These are phyloP conservation scores for Termitomyces sp. DNA, from an alignment of 768 basidiomycete species.

Conservation along the genomic window DNA sequence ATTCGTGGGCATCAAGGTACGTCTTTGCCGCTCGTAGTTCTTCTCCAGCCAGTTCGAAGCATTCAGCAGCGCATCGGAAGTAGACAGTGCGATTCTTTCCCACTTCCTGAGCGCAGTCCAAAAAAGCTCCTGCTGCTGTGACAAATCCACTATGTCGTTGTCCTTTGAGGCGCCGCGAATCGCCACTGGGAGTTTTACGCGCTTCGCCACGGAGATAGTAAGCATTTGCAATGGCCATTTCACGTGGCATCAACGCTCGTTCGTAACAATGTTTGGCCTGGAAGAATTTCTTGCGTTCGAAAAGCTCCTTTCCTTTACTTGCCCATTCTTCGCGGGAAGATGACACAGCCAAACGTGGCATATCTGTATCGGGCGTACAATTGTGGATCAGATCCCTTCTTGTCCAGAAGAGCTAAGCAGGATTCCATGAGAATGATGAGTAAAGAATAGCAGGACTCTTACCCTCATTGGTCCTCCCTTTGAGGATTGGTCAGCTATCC, in stretches of 20 bases:
- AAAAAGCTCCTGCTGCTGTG: conserved; percentile 48
- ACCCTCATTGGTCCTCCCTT: conserved; percentile 59
- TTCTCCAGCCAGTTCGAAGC: conserved; percentile 38
- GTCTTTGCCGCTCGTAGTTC: conserved; percentile 39
- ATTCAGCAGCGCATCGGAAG: conserved; percentile 41
- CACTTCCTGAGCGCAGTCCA: conserved; percentile 32
- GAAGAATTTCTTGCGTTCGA: conserved; percentile 39
- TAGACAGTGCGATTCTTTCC: conserved; percentile 29
- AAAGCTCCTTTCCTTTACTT: conserved; percentile 29
- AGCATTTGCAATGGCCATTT: conserved; percentile 46
- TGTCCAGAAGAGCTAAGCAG: conserved; percentile 48
- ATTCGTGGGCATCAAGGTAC: conserved; percentile 41
- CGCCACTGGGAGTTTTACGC: conserved; percentile 23
- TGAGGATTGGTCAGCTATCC: conserved; percentile 63
- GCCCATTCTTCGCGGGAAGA: conserved; percentile 44
- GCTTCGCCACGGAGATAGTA: conserved; percentile 55
- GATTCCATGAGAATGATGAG: neutral
- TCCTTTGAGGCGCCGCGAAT: conserved; percentile 16
- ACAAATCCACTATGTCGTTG: conserved; percentile 32
- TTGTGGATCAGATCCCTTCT: conserved; percentile 41
- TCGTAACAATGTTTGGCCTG: conserved; percentile 56
- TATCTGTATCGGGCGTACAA: conserved; percentile 43
- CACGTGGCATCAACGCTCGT: conserved; percentile 38
- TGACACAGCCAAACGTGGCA: conserved; percentile 50
- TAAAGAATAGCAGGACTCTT: neutral